Base-by-base conservation (phyloP, 768 basidiomycete genomes). In the Serendipita sp. region DNA sequence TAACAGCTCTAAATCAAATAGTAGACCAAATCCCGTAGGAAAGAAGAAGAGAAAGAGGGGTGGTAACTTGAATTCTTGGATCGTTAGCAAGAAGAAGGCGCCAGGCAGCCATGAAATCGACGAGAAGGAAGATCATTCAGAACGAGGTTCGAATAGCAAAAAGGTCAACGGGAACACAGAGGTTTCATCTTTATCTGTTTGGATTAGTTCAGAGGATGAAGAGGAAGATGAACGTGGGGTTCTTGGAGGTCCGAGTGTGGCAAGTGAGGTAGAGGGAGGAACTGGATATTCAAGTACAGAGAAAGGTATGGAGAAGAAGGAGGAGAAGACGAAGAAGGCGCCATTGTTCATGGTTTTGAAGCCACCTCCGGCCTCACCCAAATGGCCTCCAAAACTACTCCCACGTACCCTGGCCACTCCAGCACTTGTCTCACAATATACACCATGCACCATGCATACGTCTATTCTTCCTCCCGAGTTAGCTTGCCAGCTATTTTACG, bases 401-500 rank as follows among this genome's bases (percentile, higher is more conserved):
- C 88, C 88, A 3, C 72, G 91, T 33, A 79, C 76, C 2, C 80
- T 91, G 2, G 75, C 79, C 3, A 85, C 76, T 52, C 82, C 88
- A 16, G 72, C 76, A 16, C 75, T 88, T 73, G 81, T 91, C 2
- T 78, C 84, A 31, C 70, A 81, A 67, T 80, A 91, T 70, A 86
- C 82, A 0, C 86, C 90, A 0, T 89, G 87, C 66, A 90, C 89
- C 0, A 70, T 89, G 46, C 88, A 91, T 71, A 72, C 75, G 16
- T 81, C 83, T 11, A 70, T 87, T 23, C 79, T 91, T 8, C 87
- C 90, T 5, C 79, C 82, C 2, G 84, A 88, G 53, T 79, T 91
- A 16, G 89, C 90, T 0, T 88, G 81, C 70, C 77, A 76, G 60
- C 75, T 91, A 23, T 91, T 88, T 72, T 84, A 90, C 67, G 78